Percentiles rank a stretch among this genome's conserved stretches.
These are phyloP conservation scores for Fusarium sp. DNA, from an alignment of 2,329 filamentous ascomycete genomes.

Conservation along the genomic window DNA sequence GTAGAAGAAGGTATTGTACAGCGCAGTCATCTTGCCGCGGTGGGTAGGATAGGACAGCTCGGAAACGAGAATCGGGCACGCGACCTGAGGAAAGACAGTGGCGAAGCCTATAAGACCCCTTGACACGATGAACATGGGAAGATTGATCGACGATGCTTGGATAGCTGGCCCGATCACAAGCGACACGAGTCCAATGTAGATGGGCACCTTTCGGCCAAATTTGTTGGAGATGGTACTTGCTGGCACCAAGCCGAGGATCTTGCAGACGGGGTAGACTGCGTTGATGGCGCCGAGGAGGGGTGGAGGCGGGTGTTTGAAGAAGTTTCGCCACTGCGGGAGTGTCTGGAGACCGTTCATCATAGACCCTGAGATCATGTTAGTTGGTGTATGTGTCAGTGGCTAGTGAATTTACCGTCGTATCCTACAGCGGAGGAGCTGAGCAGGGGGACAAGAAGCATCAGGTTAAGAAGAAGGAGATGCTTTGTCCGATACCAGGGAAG, in stretches of 20 bases:
- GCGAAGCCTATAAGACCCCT: too few species aligned
- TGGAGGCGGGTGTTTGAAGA: neutral
- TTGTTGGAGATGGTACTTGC: neutral
- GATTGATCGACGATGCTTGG: too few species aligned
- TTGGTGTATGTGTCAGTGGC: accelerated
- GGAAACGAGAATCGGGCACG: too few species aligned
- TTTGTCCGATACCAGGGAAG: neutral
- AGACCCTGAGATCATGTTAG: neutral
- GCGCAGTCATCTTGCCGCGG: too few species aligned
- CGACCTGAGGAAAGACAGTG: too few species aligned
- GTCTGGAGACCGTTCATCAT: neutral
- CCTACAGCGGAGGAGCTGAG: neutral
- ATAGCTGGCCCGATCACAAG: neutral
- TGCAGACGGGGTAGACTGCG: neutral
- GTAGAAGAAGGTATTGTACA: too few species aligned
- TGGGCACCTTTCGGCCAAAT: neutral
- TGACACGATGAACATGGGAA: too few species aligned
- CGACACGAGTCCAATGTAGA: neutral
- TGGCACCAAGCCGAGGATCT: neutral
- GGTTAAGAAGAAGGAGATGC: neutral
- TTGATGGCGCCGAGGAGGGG: neutral
- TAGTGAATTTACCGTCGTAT: neutral
- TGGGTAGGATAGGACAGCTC: too few species aligned
- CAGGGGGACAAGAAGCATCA: neutral
- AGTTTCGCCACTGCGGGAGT: neutral